Percentiles rank a stretch among this genome's conserved stretches.
Conservation (phyloP, 768 basidiomycete genomes). For the Mycena vulgaris region DNA sequence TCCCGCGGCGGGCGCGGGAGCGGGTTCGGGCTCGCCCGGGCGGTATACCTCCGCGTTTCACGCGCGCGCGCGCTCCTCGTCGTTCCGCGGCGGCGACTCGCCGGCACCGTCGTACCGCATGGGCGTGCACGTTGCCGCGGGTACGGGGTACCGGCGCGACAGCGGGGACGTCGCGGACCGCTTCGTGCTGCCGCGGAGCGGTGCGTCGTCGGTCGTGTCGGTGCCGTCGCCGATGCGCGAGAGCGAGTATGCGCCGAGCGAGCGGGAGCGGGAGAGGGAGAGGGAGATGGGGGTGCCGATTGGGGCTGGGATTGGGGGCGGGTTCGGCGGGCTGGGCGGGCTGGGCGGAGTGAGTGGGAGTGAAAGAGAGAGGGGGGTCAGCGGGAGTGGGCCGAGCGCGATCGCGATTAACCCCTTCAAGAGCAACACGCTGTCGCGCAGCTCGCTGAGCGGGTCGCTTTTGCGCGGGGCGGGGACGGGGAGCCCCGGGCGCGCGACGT, state of each 20-base stretch:
- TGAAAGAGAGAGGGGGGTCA: not conserved
- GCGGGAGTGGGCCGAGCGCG: constrained; percentile 19
- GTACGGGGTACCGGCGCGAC: constrained; percentile 16
- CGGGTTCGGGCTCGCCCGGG: constrained; percentile 12
- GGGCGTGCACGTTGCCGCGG: constrained; percentile 32
- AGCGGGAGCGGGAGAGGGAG: constrained; percentile 36
- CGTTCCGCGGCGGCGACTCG: not conserved
- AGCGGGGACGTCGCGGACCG: constrained; percentile 30
- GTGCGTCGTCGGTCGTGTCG: constrained; percentile 14
- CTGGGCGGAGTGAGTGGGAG: not conserved
- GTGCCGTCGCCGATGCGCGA: not conserved
- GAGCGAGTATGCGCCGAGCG: constrained; percentile 16
- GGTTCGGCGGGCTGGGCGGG: not conserved
- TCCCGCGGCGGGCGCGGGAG: not conserved
- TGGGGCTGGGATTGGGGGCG: constrained; percentile 5
- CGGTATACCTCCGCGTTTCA: constrained; percentile 20
- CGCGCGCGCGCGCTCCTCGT: constrained; percentile 17
- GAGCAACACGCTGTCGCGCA: constrained; percentile 46
- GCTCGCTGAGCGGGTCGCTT: constrained; percentile 31
- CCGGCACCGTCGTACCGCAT: constrained; percentile 31
- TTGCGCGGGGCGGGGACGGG: constrained; percentile 33
- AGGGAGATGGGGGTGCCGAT: constrained; percentile 38
- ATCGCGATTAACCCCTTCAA: constrained; percentile 46
- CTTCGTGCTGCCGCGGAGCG: constrained; percentile 33
- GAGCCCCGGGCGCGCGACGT: constrained; percentile 28